phyloP scores from a whole-genome alignment of 306 rosid genomes.

The Canavalia gladiata region DNA sequence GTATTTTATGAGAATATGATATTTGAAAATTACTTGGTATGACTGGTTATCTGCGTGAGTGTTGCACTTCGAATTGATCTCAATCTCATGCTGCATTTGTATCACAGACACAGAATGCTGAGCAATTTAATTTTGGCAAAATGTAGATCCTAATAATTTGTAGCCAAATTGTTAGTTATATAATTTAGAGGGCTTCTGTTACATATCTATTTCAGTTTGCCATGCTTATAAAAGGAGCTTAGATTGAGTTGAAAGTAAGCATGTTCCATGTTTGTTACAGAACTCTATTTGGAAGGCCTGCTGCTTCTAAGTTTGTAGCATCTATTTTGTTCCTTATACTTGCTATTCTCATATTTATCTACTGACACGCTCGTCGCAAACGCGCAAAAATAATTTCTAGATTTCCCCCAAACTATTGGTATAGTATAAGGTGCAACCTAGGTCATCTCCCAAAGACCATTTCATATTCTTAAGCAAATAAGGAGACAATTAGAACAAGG shows the following conservation, averaged over 20 bases:
- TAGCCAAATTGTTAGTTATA: neutral
- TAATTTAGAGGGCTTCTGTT: conserved; percentile 25
- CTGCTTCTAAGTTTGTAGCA: neutral
- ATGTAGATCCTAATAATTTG: conserved; percentile 4
- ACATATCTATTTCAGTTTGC: conserved; percentile 5
- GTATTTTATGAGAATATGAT: neutral
- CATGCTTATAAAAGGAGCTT: conserved; percentile 19
- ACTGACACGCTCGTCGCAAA: too few species aligned
- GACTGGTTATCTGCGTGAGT: conserved; percentile 1
- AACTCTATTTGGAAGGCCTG: conserved; percentile 9
- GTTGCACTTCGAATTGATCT: conserved; percentile 23
- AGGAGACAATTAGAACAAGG: too few species aligned
- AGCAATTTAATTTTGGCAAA: neutral
- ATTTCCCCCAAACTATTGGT: too few species aligned
- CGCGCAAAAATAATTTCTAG: too few species aligned
- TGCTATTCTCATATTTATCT: conserved; percentile 10
- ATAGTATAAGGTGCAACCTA: too few species aligned
- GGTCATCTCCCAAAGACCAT: too few species aligned
- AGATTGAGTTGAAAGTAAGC: conserved; percentile 20
- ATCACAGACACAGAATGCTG: conserved; percentile 4
- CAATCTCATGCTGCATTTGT: conserved; percentile 37
- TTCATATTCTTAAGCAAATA: too few species aligned
- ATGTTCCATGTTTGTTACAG: neutral
- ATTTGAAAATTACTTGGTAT: neutral
- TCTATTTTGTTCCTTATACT: neutral